phyloP scores from a whole-genome alignment of 192 early-diverging fungal species.

The Umbelopsis ramanniana region DNA sequence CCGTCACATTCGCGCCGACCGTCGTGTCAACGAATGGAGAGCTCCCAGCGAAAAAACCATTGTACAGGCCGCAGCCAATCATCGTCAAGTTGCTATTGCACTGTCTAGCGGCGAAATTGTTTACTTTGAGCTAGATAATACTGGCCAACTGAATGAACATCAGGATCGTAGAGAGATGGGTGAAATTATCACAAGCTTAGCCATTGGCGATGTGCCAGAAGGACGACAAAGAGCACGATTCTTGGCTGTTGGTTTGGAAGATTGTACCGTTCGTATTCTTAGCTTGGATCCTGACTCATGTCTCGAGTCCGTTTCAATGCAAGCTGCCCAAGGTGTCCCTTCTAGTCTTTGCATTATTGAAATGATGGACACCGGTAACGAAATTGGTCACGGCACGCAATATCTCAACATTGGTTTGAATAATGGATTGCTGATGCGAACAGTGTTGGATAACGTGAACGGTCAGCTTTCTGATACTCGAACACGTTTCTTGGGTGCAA shows the following conservation, averaged over 20 bases:
- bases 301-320: slow-evolving; percentile 71
- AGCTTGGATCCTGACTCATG: slow-evolving; percentile 80
- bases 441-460: slow-evolving; percentile 79
- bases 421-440: slow-evolving; percentile 89
- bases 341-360: slow-evolving; percentile 70
- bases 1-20: slow-evolving; percentile 85
- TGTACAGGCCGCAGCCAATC: slow-evolving; percentile 79
- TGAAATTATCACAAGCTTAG: slow-evolving; percentile 72
- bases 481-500: slow-evolving; percentile 83
- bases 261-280: slow-evolving; percentile 89
- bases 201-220: slow-evolving; percentile 78
- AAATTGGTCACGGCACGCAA: slow-evolving; percentile 60
- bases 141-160: slow-evolving; percentile 84
- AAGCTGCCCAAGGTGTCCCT: slow-evolving; percentile 45
- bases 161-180: slow-evolving; percentile 77
- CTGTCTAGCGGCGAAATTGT: slow-evolving; percentile 83
- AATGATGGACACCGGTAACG: slow-evolving; percentile 77
- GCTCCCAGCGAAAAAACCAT: slow-evolving; percentile 78
- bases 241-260: slow-evolving; percentile 90
- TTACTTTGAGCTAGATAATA: slow-evolving; percentile 92
- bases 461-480: slow-evolving; percentile 85
- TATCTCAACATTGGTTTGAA: slow-evolving; percentile 87
- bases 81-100: slow-evolving; percentile 82
- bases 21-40: slow-evolving; percentile 93
- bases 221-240: slow-evolving; percentile 77